Conservation (phyloP, 1,139 yeast species). For the Nakaseomyces nivariensis region DNA sequence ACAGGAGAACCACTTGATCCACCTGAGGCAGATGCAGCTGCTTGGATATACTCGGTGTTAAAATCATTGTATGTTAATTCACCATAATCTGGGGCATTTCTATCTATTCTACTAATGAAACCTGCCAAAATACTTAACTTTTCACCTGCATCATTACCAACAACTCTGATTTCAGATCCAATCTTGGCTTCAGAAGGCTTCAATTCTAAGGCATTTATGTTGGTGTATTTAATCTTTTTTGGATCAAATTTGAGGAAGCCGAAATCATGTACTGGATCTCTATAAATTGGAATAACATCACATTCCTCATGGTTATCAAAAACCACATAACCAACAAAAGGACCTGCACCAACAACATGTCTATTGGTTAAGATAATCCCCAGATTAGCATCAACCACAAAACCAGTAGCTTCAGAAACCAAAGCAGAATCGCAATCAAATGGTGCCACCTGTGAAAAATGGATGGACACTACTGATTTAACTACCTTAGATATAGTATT, state of each 20-base stretch:
- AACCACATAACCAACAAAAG: constrained; percentile 81
- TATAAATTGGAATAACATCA: constrained; percentile 69
- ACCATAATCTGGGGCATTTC: constrained; percentile 94
- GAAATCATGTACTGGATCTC: constrained; percentile 83
- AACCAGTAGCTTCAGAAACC: constrained; percentile 89
- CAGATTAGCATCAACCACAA: constrained; percentile 73
- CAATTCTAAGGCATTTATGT: constrained; percentile 53
- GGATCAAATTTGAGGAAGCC: constrained; percentile 76
- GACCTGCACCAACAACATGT: constrained; percentile 94
- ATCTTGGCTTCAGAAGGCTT: constrained; percentile 78
- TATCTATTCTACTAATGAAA: constrained; percentile 78
- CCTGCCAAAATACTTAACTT: constrained; percentile 83
- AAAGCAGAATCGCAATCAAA: constrained; percentile 80
- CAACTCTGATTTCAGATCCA: constrained; percentile 87
- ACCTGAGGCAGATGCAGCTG: constrained; percentile 93
- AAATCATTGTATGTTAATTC: constrained; percentile 84
- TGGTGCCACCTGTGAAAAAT: constrained; percentile 75
- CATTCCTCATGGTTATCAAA: constrained; percentile 94
- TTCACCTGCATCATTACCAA: constrained; percentile 96
- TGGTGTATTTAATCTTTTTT: constrained; percentile 58
- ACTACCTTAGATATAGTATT: constrained; percentile 74
- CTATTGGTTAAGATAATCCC: constrained; percentile 87
- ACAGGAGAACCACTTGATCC: constrained; percentile 97
- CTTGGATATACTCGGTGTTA: constrained; percentile 92
- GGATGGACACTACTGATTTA: constrained; percentile 78